Base-by-base conservation (phyloP, 257 asterid genomes). In the Plantago ovata region DNA sequence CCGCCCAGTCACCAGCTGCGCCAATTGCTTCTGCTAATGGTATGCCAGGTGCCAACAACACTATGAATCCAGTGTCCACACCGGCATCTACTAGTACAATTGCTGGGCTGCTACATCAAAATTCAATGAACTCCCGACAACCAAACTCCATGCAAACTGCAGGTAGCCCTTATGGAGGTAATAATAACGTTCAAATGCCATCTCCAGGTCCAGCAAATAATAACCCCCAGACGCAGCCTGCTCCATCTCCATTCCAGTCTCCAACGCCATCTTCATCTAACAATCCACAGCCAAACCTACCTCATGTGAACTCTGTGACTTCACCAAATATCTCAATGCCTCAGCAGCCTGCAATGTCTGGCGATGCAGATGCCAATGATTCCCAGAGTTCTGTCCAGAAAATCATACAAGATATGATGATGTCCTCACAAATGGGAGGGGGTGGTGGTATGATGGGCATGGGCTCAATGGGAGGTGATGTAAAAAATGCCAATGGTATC, bases 321-420 rank as follows among this genome's bases (percentile, higher is more conserved):
- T 82, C 96, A 43, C 83, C 94, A 8, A 81, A 77, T 67, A 65
- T 86, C 21, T 52, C 93, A 8, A 70, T 78, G 69, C 59, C 28
- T 42, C 59, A 78, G 24, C 94, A 91, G 61, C 79, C 93, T 10
- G 69, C 85, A 36, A 72, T 79, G 20, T 75, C 96, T 13, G 69
- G 77, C 49, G 90, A 83, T 12, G 60, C 82, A 9, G 95, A 84
- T 65, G 89, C 80, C 7, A 84, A 75, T 20, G 99, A 89, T 41
- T 77, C 97, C 9, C 96, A 90, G 53, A 87, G 91, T 72, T 87
- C 98, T 0, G 98, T 87, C 32, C 94, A 90, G 80, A 86, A 90
- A 77, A 84, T 90, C 62, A 69, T 90, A 72, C 88, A 82, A 0
- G 86, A 84, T 46, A 81, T 90, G 90, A 77, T 84, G 92, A 79